phyloP scores from a whole-genome alignment of 768 basidiomycete species.

The Pholiota molesta region DNA sequence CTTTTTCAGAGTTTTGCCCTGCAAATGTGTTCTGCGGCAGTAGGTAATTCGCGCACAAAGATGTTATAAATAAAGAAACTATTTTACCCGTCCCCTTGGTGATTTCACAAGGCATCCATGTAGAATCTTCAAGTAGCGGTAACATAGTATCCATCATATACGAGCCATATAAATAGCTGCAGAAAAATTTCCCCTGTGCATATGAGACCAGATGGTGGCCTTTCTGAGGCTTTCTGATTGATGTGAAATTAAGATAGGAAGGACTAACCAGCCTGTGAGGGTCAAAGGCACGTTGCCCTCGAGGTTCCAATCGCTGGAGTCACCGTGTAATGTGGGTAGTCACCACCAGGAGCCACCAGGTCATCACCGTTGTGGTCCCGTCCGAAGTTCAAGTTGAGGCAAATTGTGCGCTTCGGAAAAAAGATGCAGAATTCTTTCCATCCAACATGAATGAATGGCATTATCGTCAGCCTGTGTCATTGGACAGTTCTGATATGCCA shows the following conservation, averaged over 20 bases:
- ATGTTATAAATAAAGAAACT: neutral
- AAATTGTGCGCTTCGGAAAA: too few species aligned
- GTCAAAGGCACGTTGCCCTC: neutral
- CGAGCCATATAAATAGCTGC: neutral
- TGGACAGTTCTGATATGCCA: neutral
- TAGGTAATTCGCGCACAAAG: neutral
- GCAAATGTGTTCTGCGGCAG: neutral
- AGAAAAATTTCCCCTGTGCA: neutral
- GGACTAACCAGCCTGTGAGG: neutral
- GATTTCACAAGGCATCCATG: neutral
- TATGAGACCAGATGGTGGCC: neutral
- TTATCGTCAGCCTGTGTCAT: neutral
- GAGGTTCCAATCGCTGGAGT: neutral
- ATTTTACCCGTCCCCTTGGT: slow-evolving; percentile 9
- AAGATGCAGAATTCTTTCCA: too few species aligned
- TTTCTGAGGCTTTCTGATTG: neutral
- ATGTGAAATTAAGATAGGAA: neutral
- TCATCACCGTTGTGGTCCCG: neutral
- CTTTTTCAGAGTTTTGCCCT: neutral
- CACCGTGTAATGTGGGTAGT: neutral
- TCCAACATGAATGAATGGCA: neutral
- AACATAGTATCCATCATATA: slow-evolving; percentile 8
- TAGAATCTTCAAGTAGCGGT: slow-evolving; percentile 1
- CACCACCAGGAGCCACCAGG: too few species aligned
- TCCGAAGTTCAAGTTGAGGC: too few species aligned